These are phyloP conservation scores for Bothriochloa decipiens DNA, from an alignment of 176 grass and related monocot genomes.

Conservation along the genomic window DNA sequence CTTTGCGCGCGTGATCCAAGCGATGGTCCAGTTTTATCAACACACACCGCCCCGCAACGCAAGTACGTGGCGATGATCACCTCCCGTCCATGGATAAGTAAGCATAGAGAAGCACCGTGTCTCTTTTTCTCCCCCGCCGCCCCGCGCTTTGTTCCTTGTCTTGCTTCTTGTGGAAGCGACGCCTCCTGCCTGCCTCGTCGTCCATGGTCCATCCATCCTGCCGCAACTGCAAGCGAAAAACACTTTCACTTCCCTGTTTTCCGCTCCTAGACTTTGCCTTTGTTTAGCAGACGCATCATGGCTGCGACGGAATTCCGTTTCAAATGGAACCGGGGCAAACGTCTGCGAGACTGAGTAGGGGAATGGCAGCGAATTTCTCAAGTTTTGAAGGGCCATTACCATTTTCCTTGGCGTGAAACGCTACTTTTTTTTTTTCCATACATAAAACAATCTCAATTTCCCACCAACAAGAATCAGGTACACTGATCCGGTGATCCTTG, in stretches of 20 bases:
- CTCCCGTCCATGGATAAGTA: background rate
- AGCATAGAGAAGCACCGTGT: background rate
- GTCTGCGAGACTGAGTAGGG: background rate
- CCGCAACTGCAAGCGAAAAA: background rate
- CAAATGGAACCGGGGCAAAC: background rate
- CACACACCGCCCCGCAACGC: background rate
- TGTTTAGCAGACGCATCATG: conserved; percentile 6
- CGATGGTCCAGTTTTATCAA: background rate
- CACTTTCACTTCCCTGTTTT: conserved; percentile 1
- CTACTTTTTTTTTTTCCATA: no score
- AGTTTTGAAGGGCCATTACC: no score
- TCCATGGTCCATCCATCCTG: background rate
- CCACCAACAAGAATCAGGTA: no score
- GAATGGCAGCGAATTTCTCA: no score
- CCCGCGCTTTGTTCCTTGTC: background rate
- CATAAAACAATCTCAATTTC: no score
- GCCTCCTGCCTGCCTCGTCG: background rate
- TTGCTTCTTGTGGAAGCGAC: background rate
- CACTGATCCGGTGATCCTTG: no score
- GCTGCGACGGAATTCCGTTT: background rate
- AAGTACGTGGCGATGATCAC: background rate
- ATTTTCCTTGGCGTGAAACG: no score
- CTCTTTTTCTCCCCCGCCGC: background rate
- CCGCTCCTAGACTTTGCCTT: background rate
- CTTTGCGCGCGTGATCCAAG: conserved; percentile 10